phyloP scores from a whole-genome alignment of 2,329 filamentous ascomycete species.

The Pyricularia pennisetigena region DNA sequence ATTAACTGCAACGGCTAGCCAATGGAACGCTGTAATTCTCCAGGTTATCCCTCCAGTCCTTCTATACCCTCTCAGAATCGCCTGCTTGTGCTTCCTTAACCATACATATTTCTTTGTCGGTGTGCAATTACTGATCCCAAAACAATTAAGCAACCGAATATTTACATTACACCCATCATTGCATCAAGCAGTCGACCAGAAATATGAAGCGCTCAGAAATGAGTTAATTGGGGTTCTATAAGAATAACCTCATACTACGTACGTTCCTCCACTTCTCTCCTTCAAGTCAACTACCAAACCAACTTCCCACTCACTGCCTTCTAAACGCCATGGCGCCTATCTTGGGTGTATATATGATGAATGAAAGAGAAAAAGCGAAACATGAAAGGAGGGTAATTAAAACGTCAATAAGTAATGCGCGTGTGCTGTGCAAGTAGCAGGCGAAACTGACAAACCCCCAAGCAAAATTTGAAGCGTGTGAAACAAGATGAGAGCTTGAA shows the following conservation, averaged over 20 bases:
- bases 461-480: background rate
- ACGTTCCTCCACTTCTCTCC: background rate
- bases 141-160: too few relatives aligned
- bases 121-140: too few relatives aligned
- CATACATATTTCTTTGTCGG: too few relatives aligned
- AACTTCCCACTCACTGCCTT: background rate
- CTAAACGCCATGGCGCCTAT: background rate
- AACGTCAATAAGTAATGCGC: constrained; percentile 5
- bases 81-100: too few relatives aligned
- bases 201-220: background rate
- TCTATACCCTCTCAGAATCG: too few relatives aligned
- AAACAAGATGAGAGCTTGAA: background rate
- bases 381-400: constrained; percentile 16
- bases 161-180: background rate
- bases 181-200: background rate
- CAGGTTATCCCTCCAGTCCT: background rate
- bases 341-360: background rate
- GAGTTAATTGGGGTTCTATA: background rate
- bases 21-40: background rate
- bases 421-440: background rate
- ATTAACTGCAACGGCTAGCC: background rate
- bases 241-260: background rate
- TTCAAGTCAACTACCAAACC: background rate
- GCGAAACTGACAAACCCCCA: background rate
- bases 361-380: background rate